Conservation (phyloP, 2,329 filamentous ascomycete genomes). For the Penicillium digitatum region DNA sequence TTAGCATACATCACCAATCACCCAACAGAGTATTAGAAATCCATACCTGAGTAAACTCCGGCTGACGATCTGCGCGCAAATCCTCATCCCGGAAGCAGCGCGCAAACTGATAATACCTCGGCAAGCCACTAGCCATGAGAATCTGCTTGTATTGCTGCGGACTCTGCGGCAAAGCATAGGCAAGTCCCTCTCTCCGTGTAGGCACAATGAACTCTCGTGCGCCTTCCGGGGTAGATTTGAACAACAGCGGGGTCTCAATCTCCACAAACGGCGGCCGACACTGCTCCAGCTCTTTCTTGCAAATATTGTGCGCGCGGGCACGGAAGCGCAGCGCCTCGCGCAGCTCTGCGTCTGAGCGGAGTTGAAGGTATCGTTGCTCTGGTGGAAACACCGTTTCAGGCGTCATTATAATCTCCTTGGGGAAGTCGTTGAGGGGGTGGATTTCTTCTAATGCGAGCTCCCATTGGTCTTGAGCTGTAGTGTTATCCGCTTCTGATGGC, state of each 20-base stretch:
- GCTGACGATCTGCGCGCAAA: slow-evolving; percentile 83
- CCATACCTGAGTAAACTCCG: slow-evolving; percentile 85
- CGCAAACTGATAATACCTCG: slow-evolving; percentile 85
- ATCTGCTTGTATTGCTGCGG: slow-evolving; percentile 99
- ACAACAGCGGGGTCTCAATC: slow-evolving; percentile 87
- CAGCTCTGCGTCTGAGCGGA: slow-evolving; percentile 68
- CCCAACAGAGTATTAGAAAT: not conserved
- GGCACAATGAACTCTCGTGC: slow-evolving; percentile 93
- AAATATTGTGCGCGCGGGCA: slow-evolving; percentile 55
- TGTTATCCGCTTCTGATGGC: slow-evolving; percentile 23
- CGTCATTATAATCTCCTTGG: slow-evolving; percentile 71
- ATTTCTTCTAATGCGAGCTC: slow-evolving; percentile 63
- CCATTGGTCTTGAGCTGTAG: slow-evolving; percentile 38
- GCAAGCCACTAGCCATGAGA: slow-evolving; percentile 83
- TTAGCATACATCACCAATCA: not conserved
- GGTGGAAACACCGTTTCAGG: slow-evolving; percentile 69
- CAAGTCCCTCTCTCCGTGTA: slow-evolving; percentile 68
- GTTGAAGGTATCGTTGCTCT: slow-evolving; percentile 74
- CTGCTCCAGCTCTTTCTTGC: slow-evolving; percentile 52
- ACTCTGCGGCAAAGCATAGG: slow-evolving; percentile 91
- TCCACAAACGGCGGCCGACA: slow-evolving; percentile 61
- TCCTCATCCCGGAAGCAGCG: slow-evolving; percentile 96
- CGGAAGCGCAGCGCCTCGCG: slow-evolving; percentile 67
- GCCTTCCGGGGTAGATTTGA: slow-evolving; percentile 96
- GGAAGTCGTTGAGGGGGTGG: slow-evolving; percentile 67